Base-by-base conservation (phyloP, 768 basidiomycete species). In the Strobilomyces dryophilus region DNA sequence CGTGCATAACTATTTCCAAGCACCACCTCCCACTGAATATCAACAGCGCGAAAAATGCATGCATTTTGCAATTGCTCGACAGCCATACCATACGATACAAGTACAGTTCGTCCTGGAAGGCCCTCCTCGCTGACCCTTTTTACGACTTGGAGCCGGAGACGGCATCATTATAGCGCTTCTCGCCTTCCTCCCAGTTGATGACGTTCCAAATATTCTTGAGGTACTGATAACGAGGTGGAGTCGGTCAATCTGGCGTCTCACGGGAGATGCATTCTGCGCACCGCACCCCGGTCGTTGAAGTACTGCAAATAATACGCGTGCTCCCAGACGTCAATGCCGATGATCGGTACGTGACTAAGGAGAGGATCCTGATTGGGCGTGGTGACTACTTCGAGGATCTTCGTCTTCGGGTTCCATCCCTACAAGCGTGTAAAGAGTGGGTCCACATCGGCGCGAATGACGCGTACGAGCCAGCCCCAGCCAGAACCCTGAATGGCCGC, bases 251-350 rank as follows among this genome's bases (percentile, higher is more conserved):
- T 12, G 26, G 8, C 15, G 34, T 45, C 39, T 37, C 29, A 12
- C 14, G 11, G 3, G 35, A 5, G 4, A 45, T 10, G 40, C 21
- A 35, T 35, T 20, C 9, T 29, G 78, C 93, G 70, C 66, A 95
- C 93, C 66, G 92, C 89, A 51, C 76, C 83, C 79, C 95, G 95
- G 64, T 92, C 93, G 72, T 97, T 98, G 70, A 89, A 83, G 76
- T 98, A 98, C 72, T 98, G 93, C 65, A 97, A 82, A 76, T 97
- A 98, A 79, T 93, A 92, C 46, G 92, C 92, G 65, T 95, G 93
- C 74, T 95, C 93, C 93, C 94, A 95, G 66, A 95, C 85, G 60
- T 95, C 93, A 62, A 97, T 83, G 49, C 94, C 93, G 62, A 95
- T 89, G 74, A 97, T 79, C 50, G 93, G 92, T 45, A 82, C 74